Base-by-base conservation (phyloP, 139 green algal genomes). In the Chlamydomonas sp. region DNA sequence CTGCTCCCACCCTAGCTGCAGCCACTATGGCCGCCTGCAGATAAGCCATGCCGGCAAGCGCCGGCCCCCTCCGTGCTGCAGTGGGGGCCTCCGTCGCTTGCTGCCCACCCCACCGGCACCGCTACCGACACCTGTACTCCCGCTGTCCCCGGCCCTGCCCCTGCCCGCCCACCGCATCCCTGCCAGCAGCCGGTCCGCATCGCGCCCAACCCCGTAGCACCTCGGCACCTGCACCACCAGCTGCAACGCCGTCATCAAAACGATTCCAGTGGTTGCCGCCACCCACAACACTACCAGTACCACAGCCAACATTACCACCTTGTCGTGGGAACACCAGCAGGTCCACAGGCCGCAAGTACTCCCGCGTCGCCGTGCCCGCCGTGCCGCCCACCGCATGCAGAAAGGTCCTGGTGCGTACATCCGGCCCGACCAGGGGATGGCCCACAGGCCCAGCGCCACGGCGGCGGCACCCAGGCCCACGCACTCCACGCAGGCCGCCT, bases 121-220 rank as follows among this genome's bases (percentile, higher is more conserved):
- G n/a, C n/a, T n/a, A n/a, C n/a, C n/a, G n/a, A n/a, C n/a, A n/a
- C n/a, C n/a, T n/a, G n/a, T n/a, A n/a, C 78, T 3, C n/a, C 2
- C 2, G 9, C 10, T n/a, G n/a, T n/a, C n/a, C n/a, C n/a, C n/a
- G n/a, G n/a, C n/a, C n/a, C n/a, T n/a, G n/a, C n/a, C n/a, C n/a
- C n/a, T n/a, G n/a, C n/a, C n/a, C n/a, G n/a, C n/a, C 60, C 2
- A 49, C 78, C 79, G 78, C 59, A 67, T 18, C 4, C 60, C 49
- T 4, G 2, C 77, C 85, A 89, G 75, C 63, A 95, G 49, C 31
- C 58, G 89, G 17, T 95, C 92, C 12, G 85, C 83, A 79, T 95
- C 92, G 0, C 92, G 76, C 83, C 94, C 92, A 94, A 63, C 94
- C 14, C 89, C 94, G 91, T 83, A 95, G 31, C 64, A 89, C 75